Evolutionary conservation across 441 rosid genomes (phyloP).

Genomic region (Croton laevigatus): DNA sequence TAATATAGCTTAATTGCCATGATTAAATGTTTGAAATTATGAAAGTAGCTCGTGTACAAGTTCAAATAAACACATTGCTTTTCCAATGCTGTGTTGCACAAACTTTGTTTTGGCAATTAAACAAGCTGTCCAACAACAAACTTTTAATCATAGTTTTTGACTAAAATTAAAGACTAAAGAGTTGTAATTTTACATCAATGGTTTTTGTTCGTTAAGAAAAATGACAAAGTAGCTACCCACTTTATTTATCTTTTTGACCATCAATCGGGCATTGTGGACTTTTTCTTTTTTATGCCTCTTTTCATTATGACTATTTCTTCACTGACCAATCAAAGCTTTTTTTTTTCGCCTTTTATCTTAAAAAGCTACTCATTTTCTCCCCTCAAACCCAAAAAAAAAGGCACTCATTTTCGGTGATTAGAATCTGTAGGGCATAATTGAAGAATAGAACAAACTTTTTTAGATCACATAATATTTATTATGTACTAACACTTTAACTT

Average conservation of each 20-base stretch:
- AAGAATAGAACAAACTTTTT: too few relatives aligned
- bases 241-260: slow-evolving; percentile 49
- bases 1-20: background rate
- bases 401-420: slow-evolving; percentile 23
- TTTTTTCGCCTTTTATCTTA: slow-evolving; percentile 13
- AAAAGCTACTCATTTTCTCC: too few relatives aligned
- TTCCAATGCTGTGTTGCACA: slow-evolving; percentile 17
- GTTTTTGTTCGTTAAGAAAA: slow-evolving; percentile 8
- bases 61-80: slow-evolving; percentile 12
- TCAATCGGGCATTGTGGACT: slow-evolving; percentile 29
- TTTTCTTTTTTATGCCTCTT: slow-evolving; percentile 18
- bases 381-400: background rate
- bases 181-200: slow-evolving; percentile 6
- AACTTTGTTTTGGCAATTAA: slow-evolving; percentile 16
- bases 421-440: slow-evolving; percentile 22
- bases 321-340: slow-evolving; percentile 34
- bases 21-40: slow-evolving; percentile 8
- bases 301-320: slow-evolving; percentile 14
- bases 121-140: slow-evolving; percentile 33
- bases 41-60: slow-evolving; percentile 22
- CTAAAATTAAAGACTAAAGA: slow-evolving; percentile 31
- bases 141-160: slow-evolving; percentile 46
- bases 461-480: background rate
- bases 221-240: slow-evolving; percentile 19
- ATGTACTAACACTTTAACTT: too few relatives aligned